Evolutionary conservation across 495 filamentous ascomycete genomes (phyloP), one percentile per base, ranked within the genome.

Genomic region (Aspergillus cavernicola): DNA sequence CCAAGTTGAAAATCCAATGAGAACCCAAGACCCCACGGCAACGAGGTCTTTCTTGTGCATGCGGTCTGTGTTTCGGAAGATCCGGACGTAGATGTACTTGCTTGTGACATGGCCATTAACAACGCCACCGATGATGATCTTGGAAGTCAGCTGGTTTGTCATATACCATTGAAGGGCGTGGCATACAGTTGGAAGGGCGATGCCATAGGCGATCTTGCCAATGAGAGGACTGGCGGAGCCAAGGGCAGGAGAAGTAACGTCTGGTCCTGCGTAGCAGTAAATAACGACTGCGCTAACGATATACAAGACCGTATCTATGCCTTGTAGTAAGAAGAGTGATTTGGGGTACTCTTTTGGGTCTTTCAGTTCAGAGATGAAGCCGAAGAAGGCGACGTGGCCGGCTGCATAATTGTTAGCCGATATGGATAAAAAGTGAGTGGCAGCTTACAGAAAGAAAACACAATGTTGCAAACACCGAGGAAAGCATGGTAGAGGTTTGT

Each of bases 351-450:
- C 80, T 18, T 66, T 62, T 0, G 85, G 85, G 0, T 83, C 80
- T 60, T 84, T 79, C 67, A 88, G 83, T 66, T 92, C 88, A 35
- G 85, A 82, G 64, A 89, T 86, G 69, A 92, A 85, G 42, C 75
- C 79, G 69, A 92, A 88, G 67, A 87, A 85, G 58, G 86, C 80
- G 61, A 87, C 72, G 71, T 89, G 79, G 53, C 86, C 73, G 68
- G 63, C 64, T 12, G 70, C 61, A 0, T 66, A 60, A 29, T 63
- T 52, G 55, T 66, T 70, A 12, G 61, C 68, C 2, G 66, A 62
- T n/a, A 26, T 56, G 56, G 53, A 67, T 63, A 35, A 43, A 56
- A 31, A 62, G 56, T 0, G 59, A 44, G 2, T 51, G 58, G 3
- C 59, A 65, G 22, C 44, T 8, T 23, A 47, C 44, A 47, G 50